A percentile compares a stretch with the other conserved stretches of the same genome.
Conservation (phyloP, 805 yeast species). For the Metschnikowia drakensbergensis region DNA sequence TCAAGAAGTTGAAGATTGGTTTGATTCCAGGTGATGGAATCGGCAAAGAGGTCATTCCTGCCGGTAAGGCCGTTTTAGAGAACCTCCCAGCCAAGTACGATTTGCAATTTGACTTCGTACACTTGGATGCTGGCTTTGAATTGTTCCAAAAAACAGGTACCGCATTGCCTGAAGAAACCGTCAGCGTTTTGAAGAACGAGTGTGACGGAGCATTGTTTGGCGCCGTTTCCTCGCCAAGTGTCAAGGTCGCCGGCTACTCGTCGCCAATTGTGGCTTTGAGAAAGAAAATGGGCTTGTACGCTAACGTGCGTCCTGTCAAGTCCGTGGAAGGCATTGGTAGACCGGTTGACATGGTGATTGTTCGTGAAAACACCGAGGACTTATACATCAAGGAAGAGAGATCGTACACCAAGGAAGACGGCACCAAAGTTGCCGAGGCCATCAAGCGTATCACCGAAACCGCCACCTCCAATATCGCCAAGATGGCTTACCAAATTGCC, state of each 20-base stretch:
- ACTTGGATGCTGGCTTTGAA: constrained; percentile 92
- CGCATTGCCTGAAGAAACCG: constrained; percentile 92
- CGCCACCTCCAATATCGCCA: constrained; percentile 83
- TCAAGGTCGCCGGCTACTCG: constrained; percentile 93
- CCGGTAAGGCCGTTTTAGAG: constrained; percentile 85
- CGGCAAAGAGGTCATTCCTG: constrained; percentile 96
- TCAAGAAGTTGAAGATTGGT: constrained; percentile 44
- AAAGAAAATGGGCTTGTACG: constrained; percentile 90
- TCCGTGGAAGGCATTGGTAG: constrained; percentile 81
- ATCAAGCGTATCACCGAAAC: constrained; percentile 90
- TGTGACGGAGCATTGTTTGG: constrained; percentile 98
- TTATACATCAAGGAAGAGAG: constrained; percentile 92
- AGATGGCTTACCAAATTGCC: constrained; percentile 90
- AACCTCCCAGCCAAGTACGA: constrained; percentile 73
- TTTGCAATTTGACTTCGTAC: constrained; percentile 78
- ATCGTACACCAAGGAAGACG: constrained; percentile 68
- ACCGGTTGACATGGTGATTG: constrained; percentile 96
- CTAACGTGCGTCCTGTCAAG: constrained; percentile 97
- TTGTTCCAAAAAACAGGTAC: constrained; percentile 91
- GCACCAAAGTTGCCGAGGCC: constrained; percentile 92
- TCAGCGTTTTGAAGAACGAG: constrained; percentile 64
- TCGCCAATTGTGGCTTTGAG: constrained; percentile 99
- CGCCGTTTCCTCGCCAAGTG: constrained; percentile 93
- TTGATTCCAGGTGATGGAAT: constrained; percentile 98
- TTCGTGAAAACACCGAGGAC: constrained; percentile 98